These are phyloP conservation scores for Picocystis salinarum DNA, from an alignment of 139 green algal species.

Conservation along the genomic window DNA sequence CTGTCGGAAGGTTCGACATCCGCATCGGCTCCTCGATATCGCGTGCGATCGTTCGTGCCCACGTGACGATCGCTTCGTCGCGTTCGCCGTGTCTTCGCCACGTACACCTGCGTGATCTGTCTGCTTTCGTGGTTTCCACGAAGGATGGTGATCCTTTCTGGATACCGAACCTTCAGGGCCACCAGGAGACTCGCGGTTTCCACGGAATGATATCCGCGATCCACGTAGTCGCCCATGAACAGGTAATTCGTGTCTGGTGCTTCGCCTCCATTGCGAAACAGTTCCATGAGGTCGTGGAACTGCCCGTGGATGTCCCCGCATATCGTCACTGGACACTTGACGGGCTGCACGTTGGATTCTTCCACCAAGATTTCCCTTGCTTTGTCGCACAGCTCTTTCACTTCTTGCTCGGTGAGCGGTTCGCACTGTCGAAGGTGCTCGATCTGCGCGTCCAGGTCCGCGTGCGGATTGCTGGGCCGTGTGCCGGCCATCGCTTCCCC, in stretches of 20 bases:
- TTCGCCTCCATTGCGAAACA: conserved; percentile 86
- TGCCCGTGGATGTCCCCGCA: conserved; percentile 97
- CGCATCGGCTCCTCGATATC: too few relatives aligned
- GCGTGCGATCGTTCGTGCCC: too few relatives aligned
- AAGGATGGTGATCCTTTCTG: conserved; percentile 90
- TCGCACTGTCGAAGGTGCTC: conserved; percentile 75
- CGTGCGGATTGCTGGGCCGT: too few relatives aligned
- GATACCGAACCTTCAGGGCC: conserved; percentile 53
- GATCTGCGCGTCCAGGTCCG: conserved; percentile 58
- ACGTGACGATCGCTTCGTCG: too few relatives aligned
- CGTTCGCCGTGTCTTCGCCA: neutral
- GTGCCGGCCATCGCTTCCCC: too few relatives aligned
- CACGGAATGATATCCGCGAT: conserved; percentile 90
- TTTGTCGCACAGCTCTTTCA: conserved; percentile 85
- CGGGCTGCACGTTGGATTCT: conserved; percentile 90
- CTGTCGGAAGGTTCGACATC: too few relatives aligned
- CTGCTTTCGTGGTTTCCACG: conserved; percentile 94
- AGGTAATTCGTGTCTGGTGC: conserved; percentile 96
- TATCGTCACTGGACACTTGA: conserved; percentile 84
- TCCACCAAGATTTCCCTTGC: conserved; percentile 70
- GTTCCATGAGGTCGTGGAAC: conserved; percentile 88
- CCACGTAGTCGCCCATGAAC: conserved; percentile 99
- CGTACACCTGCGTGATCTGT: conserved; percentile 91
- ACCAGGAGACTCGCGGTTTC: conserved; percentile 85
- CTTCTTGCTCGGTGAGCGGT: conserved; percentile 66